phyloP scores from a whole-genome alignment of 164 flowering plant genomes.

The Euptelea pleiosperma region DNA sequence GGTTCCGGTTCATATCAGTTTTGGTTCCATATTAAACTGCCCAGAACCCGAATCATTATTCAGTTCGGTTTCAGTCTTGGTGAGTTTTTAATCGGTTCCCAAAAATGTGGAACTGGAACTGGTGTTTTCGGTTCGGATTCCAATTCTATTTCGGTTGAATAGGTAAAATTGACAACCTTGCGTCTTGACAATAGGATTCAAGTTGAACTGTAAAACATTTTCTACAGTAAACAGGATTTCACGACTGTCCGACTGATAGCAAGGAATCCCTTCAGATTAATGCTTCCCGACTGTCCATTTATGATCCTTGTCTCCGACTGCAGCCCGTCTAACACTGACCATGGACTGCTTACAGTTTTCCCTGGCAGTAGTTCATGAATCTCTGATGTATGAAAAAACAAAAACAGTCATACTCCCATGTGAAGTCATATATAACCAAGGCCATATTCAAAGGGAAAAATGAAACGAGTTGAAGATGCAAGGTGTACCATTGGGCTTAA shows the following conservation, averaged over 20 bases:
- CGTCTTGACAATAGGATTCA: neutral
- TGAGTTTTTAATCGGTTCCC: no score
- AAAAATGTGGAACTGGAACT: no score
- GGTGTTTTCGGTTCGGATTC: no score
- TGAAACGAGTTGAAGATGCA: neutral
- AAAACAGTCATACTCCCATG: slow-evolving; percentile 2
- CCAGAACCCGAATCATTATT: no score
- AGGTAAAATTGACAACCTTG: no score
- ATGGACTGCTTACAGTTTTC: slow-evolving; percentile 77
- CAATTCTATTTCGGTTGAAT: no score
- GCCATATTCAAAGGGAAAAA: neutral
- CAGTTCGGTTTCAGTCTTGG: no score
- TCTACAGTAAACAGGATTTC: no score
- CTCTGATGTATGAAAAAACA: slow-evolving; percentile 38
- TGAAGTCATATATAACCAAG: neutral
- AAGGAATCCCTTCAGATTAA: slow-evolving; percentile 85
- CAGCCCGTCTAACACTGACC: slow-evolving; percentile 96
- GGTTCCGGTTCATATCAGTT: no score
- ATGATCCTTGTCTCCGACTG: slow-evolving; percentile 94
- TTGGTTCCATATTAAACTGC: no score
- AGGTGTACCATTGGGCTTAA: slow-evolving; percentile 61
- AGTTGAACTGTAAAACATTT: neutral
- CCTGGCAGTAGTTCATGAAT: slow-evolving; percentile 67
- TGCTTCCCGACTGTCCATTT: slow-evolving; percentile 57
- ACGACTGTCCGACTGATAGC: slow-evolving; percentile 98